These are phyloP conservation scores for Lachancea dasiensis DNA, from an alignment of 805 yeast genomes.

Conservation along the genomic window DNA sequence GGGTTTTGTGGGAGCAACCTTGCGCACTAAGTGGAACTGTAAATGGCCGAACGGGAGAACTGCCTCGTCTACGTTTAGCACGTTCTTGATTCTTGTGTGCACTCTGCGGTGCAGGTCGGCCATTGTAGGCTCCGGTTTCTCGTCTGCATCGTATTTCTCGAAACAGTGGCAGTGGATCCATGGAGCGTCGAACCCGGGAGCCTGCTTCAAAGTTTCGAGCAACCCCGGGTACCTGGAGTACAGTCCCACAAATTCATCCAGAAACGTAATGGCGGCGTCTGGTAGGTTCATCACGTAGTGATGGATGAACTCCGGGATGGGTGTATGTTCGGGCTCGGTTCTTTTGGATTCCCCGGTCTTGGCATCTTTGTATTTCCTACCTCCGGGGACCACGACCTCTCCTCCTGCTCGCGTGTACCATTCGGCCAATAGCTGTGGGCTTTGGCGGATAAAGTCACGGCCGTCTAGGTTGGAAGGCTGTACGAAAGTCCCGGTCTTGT, in stretches of 20 bases:
- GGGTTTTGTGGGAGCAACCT: constrained; percentile 94
- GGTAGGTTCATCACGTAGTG: constrained; percentile 96
- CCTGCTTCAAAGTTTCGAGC: constrained; percentile 28
- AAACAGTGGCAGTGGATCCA: constrained; percentile 85
- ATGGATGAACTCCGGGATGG: constrained; percentile 28
- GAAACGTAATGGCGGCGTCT: constrained; percentile 80
- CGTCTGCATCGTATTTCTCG: constrained; percentile 76
- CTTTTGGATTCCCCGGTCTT: constrained; percentile 20
- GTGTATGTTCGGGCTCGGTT: constrained; percentile 32
- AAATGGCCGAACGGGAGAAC: constrained; percentile 43
- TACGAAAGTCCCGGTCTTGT: constrained; percentile 58
- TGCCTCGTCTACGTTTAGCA: constrained; percentile 41
- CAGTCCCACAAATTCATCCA: constrained; percentile 72
- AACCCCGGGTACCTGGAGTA: constrained; percentile 35
- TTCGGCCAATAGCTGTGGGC: constrained; percentile 47
- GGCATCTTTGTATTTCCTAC: constrained; percentile 35
- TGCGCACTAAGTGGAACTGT: constrained; percentile 77
- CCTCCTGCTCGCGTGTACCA: constrained; percentile 38
- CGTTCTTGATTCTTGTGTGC: constrained; percentile 43
- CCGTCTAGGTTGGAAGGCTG: constrained; percentile 73
- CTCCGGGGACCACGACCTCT: constrained; percentile 35
- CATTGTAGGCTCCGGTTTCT: constrained; percentile 56
- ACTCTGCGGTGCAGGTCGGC: constrained; percentile 67
- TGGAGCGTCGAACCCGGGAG: constrained; percentile 58
- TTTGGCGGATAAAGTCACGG: constrained; percentile 61